These are phyloP conservation scores for Monosporozyma yasuniensis DNA, from an alignment of 805 yeast species.

Conservation along the genomic window DNA sequence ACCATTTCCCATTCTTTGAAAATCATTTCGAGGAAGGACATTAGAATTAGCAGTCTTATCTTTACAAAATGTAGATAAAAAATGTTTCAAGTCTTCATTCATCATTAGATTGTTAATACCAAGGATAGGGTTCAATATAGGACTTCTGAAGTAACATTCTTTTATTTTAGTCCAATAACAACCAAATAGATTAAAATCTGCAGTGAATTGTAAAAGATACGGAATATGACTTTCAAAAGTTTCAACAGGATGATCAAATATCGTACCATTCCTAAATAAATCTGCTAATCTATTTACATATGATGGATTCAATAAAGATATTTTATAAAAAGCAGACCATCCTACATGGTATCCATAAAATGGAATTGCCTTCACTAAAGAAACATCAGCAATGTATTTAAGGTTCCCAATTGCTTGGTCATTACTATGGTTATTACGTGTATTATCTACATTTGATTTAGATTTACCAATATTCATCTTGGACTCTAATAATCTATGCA, in stretches of 20 bases:
- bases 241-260: conserved; percentile 34
- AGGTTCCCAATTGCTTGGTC: conserved; percentile 8
- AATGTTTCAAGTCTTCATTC: conserved; percentile 28
- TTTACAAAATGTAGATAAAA: conserved; percentile 24
- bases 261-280: conserved; percentile 37
- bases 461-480: conserved; percentile 31
- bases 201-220: conserved; percentile 60
- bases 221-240: conserved; percentile 80
- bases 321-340: conserved; percentile 54
- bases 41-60: conserved; percentile 8
- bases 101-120: conserved; percentile 21
- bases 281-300: conserved; percentile 47
- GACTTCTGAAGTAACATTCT: conserved; percentile 46
- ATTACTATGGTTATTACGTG: conserved; percentile 1
- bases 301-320: conserved; percentile 56
- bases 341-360: conserved; percentile 79
- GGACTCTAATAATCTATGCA: conserved; percentile 40
- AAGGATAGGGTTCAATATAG: conserved; percentile 35
- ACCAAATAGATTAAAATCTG: conserved; percentile 78
- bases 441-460: conserved; percentile 21
- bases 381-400: conserved; percentile 48
- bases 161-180: conserved; percentile 63
- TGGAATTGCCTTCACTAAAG: conserved; percentile 64
- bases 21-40: conserved; percentile 8
- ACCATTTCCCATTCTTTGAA: conserved; percentile 51